A percentile compares a stretch with the other conserved stretches of the same genome.
Conservation (phyloP, 495 filamentous ascomycete species). For the Cenococcum geophilum region DNA sequence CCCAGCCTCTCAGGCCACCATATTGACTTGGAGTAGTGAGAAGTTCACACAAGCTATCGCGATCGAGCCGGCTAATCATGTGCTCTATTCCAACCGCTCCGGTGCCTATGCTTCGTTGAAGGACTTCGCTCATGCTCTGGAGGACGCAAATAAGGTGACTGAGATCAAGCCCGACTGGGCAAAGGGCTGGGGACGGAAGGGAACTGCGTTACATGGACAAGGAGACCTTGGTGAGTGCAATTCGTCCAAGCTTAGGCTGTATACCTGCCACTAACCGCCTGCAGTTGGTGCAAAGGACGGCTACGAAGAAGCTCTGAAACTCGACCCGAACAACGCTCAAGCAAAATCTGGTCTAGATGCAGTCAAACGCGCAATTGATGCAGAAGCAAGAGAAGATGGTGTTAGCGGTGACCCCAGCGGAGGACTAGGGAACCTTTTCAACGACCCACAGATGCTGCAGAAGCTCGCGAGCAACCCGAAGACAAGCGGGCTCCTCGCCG, state of each 20-base stretch:
- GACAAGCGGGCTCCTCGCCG: slow-evolving; percentile 76
- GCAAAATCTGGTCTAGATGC: slow-evolving; percentile 79
- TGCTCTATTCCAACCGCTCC: slow-evolving; percentile 96
- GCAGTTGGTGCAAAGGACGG: slow-evolving; percentile 74
- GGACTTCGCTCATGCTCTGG: slow-evolving; percentile 74
- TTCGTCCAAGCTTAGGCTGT: neutral
- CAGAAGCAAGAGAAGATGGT: slow-evolving; percentile 65
- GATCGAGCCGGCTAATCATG: slow-evolving; percentile 83
- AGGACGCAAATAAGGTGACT: slow-evolving; percentile 87
- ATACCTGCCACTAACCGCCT: slow-evolving; percentile 18
- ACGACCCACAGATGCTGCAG: slow-evolving; percentile 78
- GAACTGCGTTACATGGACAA: slow-evolving; percentile 78
- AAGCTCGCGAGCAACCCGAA: slow-evolving; percentile 93
- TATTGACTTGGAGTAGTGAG: slow-evolving; percentile 49
- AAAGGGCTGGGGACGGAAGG: slow-evolving; percentile 90
- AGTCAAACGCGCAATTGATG: slow-evolving; percentile 81
- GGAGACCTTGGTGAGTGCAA: slow-evolving; percentile 64
- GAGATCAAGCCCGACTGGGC: slow-evolving; percentile 97
- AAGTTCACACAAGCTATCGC: slow-evolving; percentile 92
- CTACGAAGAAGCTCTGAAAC: slow-evolving; percentile 84
- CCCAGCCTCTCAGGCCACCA: neutral
- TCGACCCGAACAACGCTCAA: slow-evolving; percentile 86
- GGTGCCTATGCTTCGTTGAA: slow-evolving; percentile 90
- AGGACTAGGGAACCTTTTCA: slow-evolving; percentile 85
- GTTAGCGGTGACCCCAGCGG: slow-evolving; percentile 59